Percentiles rank a stretch among this genome's conserved stretches.
These are phyloP conservation scores for Blastomyces gilchristii DNA, from an alignment of 2,329 filamentous ascomycete species.

Conservation along the genomic window DNA sequence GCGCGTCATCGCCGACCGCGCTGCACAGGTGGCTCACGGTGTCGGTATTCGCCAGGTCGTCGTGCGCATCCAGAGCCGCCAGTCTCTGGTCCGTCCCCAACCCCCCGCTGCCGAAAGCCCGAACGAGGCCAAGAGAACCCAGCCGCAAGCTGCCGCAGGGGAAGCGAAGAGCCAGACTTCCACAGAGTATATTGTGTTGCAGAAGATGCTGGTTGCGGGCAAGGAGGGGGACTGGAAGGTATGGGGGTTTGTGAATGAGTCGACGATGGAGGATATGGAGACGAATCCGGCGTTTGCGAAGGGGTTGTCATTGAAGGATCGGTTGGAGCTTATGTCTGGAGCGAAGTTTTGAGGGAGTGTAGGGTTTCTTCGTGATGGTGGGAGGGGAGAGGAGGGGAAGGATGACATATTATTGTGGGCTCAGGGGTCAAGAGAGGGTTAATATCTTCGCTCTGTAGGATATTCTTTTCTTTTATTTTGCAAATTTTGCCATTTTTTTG, in stretches of 20 bases:
- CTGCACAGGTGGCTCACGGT: constrained; percentile 28
- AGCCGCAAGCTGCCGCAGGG: constrained; percentile 9
- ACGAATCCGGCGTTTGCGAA: constrained; percentile 27
- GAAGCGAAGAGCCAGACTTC: constrained; percentile 33
- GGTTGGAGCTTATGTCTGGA: constrained; percentile 22
- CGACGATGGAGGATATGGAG: constrained; percentile 30
- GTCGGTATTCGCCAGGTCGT: constrained; percentile 34
- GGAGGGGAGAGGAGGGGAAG: background rate
- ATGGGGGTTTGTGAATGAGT: constrained; percentile 41
- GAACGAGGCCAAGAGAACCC: background rate
- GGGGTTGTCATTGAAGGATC: constrained; percentile 27
- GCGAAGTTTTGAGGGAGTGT: background rate
- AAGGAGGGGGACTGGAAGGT: constrained; percentile 39
- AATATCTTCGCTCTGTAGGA: background rate
- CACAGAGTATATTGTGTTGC: constrained; percentile 43
- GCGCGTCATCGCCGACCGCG: constrained; percentile 34
- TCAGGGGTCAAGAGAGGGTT: background rate
- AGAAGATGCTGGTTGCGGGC: constrained; percentile 35
- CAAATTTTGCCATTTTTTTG: background rate
- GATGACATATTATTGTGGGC: background rate
- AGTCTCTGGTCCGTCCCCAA: constrained; percentile 24
- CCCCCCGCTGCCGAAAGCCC: constrained; percentile 11
- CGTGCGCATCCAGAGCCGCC: constrained; percentile 30
- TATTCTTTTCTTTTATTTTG: background rate
- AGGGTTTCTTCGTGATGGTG: background rate